phyloP scores from a whole-genome alignment of 345 rosid genomes.

The Syzygium grande region DNA sequence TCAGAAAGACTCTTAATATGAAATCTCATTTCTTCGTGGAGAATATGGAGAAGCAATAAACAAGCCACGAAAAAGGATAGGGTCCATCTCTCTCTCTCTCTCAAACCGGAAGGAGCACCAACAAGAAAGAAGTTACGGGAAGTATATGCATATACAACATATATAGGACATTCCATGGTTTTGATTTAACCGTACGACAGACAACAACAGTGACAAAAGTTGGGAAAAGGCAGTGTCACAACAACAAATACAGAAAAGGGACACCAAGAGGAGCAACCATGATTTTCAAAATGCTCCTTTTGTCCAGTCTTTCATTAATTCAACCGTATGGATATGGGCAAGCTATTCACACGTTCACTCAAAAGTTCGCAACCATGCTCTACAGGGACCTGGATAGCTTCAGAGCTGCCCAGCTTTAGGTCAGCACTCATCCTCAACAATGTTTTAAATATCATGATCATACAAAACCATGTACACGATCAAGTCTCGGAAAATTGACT shows the following conservation, averaged over 20 bases:
- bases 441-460: not conserved
- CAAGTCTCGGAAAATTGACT: not conserved
- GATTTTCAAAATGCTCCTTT: not conserved
- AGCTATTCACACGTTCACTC: not conserved
- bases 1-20: not conserved
- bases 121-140: not conserved
- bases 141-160: not conserved
- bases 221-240: not conserved
- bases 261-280: not conserved
- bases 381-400: not conserved
- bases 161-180: not conserved
- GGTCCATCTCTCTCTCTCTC: not conserved
- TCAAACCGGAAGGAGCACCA: not conserved
- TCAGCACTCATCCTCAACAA: not conserved
- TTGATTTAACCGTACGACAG: not conserved
- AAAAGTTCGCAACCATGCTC: not conserved
- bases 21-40: not conserved
- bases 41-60: not conserved
- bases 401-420: not conserved
- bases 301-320: not conserved
- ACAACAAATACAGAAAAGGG: not conserved
- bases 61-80: not conserved
- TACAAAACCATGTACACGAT: not conserved
- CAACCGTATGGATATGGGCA: not conserved
- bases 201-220: not conserved